phyloP scores from a whole-genome alignment of 495 filamentous ascomycete genomes.

The Bacidia gigantensis region DNA sequence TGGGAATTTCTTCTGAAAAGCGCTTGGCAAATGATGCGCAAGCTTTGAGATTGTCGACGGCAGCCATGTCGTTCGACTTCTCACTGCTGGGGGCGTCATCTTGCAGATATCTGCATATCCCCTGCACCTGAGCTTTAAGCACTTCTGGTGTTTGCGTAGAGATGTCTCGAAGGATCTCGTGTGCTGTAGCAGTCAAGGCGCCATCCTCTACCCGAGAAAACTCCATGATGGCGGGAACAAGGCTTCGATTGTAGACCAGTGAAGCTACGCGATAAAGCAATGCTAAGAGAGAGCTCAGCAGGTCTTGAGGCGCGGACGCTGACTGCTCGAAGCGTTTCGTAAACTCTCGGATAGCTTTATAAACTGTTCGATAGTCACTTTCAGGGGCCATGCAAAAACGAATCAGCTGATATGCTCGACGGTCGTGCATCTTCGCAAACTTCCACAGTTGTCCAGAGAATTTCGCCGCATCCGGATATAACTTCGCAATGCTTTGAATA shows the following conservation, averaged over 20 bases:
- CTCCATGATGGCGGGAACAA: constrained; percentile 79
- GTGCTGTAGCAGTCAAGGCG: constrained; percentile 60
- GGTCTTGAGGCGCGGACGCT: constrained; percentile 35
- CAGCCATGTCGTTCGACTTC: constrained; percentile 48
- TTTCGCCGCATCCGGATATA: constrained; percentile 57
- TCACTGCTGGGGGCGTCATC: constrained; percentile 59
- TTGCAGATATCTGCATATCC: constrained; percentile 75
- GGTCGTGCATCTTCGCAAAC: constrained; percentile 84
- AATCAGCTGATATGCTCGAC: constrained; percentile 79
- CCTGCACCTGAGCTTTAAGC: constrained; percentile 80
- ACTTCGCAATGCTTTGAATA: constrained; percentile 54
- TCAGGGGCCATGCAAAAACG: constrained; percentile 72
- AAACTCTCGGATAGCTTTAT: constrained; percentile 80
- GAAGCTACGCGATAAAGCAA: constrained; percentile 71
- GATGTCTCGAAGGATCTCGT: constrained; percentile 86
- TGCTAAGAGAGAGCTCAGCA: constrained; percentile 70
- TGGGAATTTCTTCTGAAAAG: constrained; percentile 71
- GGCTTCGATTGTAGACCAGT: constrained; percentile 84
- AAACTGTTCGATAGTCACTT: constrained; percentile 81
- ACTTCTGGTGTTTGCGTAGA: constrained; percentile 76
- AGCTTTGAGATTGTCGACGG: constrained; percentile 82
- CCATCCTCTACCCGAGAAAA: constrained; percentile 71
- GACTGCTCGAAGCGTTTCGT: constrained; percentile 61
- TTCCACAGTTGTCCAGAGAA: constrained; percentile 64
- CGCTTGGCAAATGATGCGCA: constrained; percentile 78